Conservation (phyloP, 2,329 filamentous ascomycete genomes). For the Cladosporium sp. region DNA sequence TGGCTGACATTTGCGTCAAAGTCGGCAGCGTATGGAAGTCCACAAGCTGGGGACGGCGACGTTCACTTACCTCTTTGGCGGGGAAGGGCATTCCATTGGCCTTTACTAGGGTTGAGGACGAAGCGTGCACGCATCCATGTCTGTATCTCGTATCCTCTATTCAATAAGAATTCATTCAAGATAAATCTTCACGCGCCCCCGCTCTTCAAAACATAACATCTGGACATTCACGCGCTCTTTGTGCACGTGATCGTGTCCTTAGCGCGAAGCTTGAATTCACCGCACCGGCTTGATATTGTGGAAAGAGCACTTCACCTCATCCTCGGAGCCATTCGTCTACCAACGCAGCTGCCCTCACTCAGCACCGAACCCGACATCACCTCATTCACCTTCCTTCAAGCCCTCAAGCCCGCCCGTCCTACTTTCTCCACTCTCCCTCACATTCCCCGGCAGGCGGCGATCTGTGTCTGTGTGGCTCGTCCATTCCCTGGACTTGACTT, state of each 20-base stretch:
- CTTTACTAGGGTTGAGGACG: too few relatives aligned
- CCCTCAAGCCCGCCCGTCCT: background rate
- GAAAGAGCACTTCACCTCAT: background rate
- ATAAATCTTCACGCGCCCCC: too few relatives aligned
- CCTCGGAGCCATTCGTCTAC: background rate
- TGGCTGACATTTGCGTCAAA: too few relatives aligned
- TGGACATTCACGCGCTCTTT: background rate
- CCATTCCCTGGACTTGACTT: background rate
- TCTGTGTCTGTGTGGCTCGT: background rate
- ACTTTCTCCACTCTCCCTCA: background rate
- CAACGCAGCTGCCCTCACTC: background rate
- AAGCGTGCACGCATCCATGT: too few relatives aligned
- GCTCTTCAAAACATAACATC: too few relatives aligned
- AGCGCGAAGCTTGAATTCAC: constrained; percentile 4
- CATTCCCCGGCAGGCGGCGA: constrained; percentile 2
- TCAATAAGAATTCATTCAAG: too few relatives aligned
- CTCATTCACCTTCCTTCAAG: background rate
- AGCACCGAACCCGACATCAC: background rate
- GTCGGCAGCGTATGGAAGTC: too few relatives aligned
- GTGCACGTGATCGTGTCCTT: constrained; percentile 1
- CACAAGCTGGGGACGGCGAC: background rate
- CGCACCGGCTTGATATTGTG: background rate
- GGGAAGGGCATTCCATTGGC: too few relatives aligned
- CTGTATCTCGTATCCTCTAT: too few relatives aligned
- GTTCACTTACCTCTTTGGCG: background rate